Percentiles rank a stretch among this genome's conserved stretches.
Evolutionary conservation across 208 protist genomes (phyloP).

Genomic region (Wallacemonas rigidus): DNA sequence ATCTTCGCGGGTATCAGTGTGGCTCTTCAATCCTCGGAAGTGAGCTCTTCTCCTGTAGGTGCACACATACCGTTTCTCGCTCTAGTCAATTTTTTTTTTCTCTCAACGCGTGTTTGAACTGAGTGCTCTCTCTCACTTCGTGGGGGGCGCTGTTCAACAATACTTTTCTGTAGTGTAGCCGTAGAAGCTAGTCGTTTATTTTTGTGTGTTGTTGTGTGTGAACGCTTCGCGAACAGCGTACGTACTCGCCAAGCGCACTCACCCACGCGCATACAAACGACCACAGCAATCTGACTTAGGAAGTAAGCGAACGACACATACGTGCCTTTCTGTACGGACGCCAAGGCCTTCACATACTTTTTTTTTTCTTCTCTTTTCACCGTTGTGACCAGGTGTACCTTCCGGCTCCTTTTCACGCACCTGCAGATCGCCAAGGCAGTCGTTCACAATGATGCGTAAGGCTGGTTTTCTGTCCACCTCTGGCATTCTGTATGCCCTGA

Average conservation of each 20-base stretch:
- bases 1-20: no score
- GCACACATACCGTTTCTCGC: background rate
- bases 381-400: background rate
- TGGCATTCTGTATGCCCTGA: slow-evolving; percentile 72
- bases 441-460: slow-evolving; percentile 24
- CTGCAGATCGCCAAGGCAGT: background rate
- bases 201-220: no score
- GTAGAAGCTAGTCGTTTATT: background rate
- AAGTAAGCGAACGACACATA: no score
- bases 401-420: background rate
- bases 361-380: background rate
- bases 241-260: no score
- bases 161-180: slow-evolving; percentile 13
- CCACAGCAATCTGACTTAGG: no score
- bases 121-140: background rate
- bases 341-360: no score
- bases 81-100: background rate
- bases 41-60: background rate
- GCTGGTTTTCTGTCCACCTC: slow-evolving; percentile 47
- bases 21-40: no score
- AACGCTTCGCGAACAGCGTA: no score
- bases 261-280: no score
- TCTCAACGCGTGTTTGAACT: background rate
- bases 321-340: no score
- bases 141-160: background rate